Percentiles rank a stretch among this genome's conserved stretches.
phyloP scores from a whole-genome alignment of 1,284 basidiomycete species.

The Cryptococcus hybrid region DNA sequence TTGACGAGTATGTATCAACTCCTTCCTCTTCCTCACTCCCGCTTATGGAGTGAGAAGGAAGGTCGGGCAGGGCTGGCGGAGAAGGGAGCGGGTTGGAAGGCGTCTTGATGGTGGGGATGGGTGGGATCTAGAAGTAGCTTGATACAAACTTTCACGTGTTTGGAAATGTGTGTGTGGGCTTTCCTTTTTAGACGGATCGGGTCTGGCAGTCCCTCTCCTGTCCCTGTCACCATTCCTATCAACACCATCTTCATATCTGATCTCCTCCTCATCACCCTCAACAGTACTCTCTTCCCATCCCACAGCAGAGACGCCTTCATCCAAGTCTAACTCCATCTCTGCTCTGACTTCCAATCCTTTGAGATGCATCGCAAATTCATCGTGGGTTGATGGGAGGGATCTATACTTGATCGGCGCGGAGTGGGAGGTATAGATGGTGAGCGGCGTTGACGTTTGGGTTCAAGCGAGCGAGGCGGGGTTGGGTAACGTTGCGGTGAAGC shows the following conservation, averaged over 20 bases:
- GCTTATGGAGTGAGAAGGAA: no score
- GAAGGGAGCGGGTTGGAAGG: no score
- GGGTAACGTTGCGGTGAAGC: background rate
- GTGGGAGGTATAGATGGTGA: conserved; percentile 8
- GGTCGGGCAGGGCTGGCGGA: no score
- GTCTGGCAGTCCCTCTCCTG: no score
- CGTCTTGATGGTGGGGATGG: no score
- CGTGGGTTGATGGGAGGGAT: conserved; percentile 30
- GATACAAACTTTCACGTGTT: no score
- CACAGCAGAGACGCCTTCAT: conserved; percentile 19
- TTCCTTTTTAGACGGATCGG: no score
- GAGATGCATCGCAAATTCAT: conserved; percentile 28
- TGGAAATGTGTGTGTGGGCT: no score
- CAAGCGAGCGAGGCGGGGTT: conserved; percentile 8
- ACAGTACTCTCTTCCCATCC: conserved; percentile 7
- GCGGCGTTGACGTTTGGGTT: background rate
- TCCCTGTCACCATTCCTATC: background rate
- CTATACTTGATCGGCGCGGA: conserved; percentile 23
- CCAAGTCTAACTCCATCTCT: conserved; percentile 38
- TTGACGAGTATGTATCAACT: no score
- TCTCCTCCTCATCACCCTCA: background rate
- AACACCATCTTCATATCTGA: background rate
- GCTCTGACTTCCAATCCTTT: conserved; percentile 19
- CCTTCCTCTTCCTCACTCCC: no score
- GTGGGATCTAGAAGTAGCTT: no score